Evolutionary conservation across 1,284 basidiomycete genomes (phyloP), one percentile per base, ranked within the genome.

Genomic region (Agroathelia rolfsii): DNA sequence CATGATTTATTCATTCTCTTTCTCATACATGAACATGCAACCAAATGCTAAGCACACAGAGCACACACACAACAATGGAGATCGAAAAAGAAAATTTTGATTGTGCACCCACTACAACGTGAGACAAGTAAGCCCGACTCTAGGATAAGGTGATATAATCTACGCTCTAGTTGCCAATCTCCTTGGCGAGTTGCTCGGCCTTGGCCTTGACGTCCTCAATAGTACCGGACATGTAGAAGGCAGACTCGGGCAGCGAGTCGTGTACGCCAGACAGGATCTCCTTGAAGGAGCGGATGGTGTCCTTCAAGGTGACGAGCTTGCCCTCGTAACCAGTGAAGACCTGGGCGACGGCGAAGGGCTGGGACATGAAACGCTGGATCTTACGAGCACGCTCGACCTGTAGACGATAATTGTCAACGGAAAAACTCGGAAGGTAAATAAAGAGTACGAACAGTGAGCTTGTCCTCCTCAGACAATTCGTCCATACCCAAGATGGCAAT

Each of bases 281-380:
- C 74, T 84, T 89, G 78, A 94, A 95, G 29, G 89, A 93, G 47
- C 80, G 80, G 53, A 93, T 56, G 44, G 88, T 92, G 55, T 94
- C 88, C 72, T 92, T 93, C 44, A 95, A 67, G 13, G 90, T 68
- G 30, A 97, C 93, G 42, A 97, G 86, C 59, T 84, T 84, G 51
- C 93, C 94, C 72, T 95, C 89, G 56, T 89, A 92, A 75, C 94
- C 94, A 56, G 94, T 97, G 80, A 97, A 97, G 63, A 95, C 88
- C 69, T 96, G 89, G 39, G 94, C 94, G 61, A 98, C 94, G 56
- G 89, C 85, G 87, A 97, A 98, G 43, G 94, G 93, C 69, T 98
- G 92, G 48, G 90, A 95, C 93, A 96, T 95, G 86, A 95, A 95
- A 75, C 85, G 83, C 60, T 87, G 84, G 49, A 87, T 87, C 66